Conservation (phyloP, 768 basidiomycete genomes). For the Collybiopsis confluens region DNA sequence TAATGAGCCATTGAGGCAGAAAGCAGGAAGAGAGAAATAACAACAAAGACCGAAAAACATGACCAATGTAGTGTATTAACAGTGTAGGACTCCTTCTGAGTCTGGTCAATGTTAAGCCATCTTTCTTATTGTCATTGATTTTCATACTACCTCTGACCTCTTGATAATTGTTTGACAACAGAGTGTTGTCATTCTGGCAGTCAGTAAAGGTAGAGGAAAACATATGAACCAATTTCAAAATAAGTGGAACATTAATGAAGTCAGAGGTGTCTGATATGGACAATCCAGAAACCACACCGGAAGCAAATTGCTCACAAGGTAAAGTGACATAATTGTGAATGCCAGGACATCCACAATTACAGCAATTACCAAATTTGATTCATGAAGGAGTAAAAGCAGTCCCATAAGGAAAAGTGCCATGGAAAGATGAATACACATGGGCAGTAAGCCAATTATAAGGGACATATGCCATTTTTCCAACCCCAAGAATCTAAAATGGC, state of each 20-base stretch:
- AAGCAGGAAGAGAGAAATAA: too few species aligned
- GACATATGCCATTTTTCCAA: slow-evolving; percentile 17
- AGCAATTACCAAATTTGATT: neutral
- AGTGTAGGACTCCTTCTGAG: too few species aligned
- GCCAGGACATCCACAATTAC: neutral
- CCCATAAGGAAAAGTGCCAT: slow-evolving; percentile 11
- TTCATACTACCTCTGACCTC: too few species aligned
- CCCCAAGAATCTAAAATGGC: slow-evolving; percentile 19
- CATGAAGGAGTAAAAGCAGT: slow-evolving; percentile 7
- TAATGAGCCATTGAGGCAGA: too few species aligned
- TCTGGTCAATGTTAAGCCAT: too few species aligned
- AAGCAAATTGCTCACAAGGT: neutral
- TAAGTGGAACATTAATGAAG: neutral
- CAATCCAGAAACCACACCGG: neutral
- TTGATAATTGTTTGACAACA: neutral
- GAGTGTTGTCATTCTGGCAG: too few species aligned
- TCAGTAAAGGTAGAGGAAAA: neutral
- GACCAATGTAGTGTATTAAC: too few species aligned
- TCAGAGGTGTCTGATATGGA: neutral
- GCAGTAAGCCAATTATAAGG: slow-evolving; percentile 13
- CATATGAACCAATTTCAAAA: neutral
- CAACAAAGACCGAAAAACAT: too few species aligned
- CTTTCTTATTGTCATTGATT: too few species aligned
- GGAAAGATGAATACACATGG: slow-evolving; percentile 11
- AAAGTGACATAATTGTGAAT: neutral